These are phyloP conservation scores for Cystobasidium sp. DNA, from an alignment of 1,284 basidiomycete genomes.

Conservation along the genomic window DNA sequence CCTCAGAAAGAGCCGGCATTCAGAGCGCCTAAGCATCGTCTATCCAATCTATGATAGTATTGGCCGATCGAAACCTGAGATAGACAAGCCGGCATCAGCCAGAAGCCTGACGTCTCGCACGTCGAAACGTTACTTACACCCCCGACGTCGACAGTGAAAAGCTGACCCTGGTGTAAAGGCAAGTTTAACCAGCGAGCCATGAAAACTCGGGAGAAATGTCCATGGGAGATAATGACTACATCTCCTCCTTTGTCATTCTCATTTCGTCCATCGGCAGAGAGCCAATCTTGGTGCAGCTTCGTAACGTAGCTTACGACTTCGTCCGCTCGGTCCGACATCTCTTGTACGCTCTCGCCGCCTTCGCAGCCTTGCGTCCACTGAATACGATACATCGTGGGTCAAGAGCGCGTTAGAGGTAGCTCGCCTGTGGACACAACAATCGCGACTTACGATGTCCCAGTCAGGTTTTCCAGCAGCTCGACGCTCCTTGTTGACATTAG, in stretches of 20 bases:
- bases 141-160: constrained; percentile 53
- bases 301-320: constrained; percentile 58
- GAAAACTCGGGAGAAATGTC: constrained; percentile 52
- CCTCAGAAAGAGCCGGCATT: constrained; percentile 43
- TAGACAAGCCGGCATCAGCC: constrained; percentile 1
- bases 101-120: not conserved
- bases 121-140: constrained; percentile 43
- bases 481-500: constrained; percentile 43
- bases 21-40: constrained; percentile 47
- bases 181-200: constrained; percentile 52
- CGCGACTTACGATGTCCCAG: constrained; percentile 45
- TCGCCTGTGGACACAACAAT: not conserved
- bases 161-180: constrained; percentile 48
- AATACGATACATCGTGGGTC: not conserved
- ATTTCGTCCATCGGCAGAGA: constrained; percentile 13
- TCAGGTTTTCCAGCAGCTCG: constrained; percentile 47
- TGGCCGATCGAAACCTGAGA: constrained; percentile 50
- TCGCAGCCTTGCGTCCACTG: constrained; percentile 65
- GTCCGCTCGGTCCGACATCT: constrained; percentile 71
- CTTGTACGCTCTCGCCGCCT: constrained; percentile 77
- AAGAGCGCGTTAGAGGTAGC: not conserved
- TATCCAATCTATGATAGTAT: constrained; percentile 49
- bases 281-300: constrained; percentile 38
- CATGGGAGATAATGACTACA: constrained; percentile 52
- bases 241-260: constrained; percentile 51